Evolutionary conservation across 768 basidiomycete species (phyloP).

Genomic region (Hortiboletus campestris): DNA sequence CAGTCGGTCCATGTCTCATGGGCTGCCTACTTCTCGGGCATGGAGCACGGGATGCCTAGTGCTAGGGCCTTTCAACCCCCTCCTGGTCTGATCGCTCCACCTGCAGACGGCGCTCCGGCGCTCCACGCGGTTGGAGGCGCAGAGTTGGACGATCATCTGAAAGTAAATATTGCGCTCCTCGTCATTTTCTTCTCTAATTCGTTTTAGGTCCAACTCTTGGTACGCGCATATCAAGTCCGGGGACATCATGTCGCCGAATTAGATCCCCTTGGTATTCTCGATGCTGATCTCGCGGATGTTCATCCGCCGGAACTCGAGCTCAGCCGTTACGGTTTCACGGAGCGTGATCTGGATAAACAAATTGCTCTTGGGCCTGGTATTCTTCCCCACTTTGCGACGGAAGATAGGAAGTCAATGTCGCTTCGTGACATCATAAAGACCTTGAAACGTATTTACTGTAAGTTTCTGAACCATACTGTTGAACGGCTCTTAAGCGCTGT

Average conservation of each 20-base stretch:
- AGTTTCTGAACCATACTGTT: constrained; percentile 29
- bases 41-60: constrained; percentile 83
- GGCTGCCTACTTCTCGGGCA: constrained; percentile 90
- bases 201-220: constrained; percentile 88
- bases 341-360: constrained; percentile 91
- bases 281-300: constrained; percentile 78
- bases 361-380: constrained; percentile 96
- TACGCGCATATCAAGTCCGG: constrained; percentile 98
- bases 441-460: constrained; percentile 92
- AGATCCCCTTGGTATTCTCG: constrained; percentile 92
- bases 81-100: constrained; percentile 66
- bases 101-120: constrained; percentile 78
- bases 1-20: constrained; percentile 91
- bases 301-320: constrained; percentile 89
- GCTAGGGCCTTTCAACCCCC: constrained; percentile 83
- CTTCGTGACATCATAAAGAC: constrained; percentile 89
- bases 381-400: constrained; percentile 89
- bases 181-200: background rate
- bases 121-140: constrained; percentile 65
- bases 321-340: constrained; percentile 92
- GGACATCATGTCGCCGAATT: constrained; percentile 96
- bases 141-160: constrained; percentile 91
- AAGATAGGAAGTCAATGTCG: constrained; percentile 83
- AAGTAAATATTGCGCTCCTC: constrained; percentile 48
- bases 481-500: constrained; percentile 4